Conservation (phyloP, 2,329 filamentous ascomycete species). For the Ophiostoma montium region DNA sequence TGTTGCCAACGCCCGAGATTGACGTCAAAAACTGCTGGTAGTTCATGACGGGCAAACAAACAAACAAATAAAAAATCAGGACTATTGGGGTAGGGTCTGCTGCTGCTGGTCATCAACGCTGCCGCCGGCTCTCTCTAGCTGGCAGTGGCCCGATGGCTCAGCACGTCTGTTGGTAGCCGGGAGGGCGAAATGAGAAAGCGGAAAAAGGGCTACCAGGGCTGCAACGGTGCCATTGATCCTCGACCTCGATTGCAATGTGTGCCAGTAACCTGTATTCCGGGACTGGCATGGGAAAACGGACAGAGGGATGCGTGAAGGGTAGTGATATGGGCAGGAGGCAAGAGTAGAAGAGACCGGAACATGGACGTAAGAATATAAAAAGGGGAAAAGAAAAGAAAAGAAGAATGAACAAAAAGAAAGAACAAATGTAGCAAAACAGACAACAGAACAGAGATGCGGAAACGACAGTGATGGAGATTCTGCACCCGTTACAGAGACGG, state of each 20-base stretch:
- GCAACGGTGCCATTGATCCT: too few relatives aligned
- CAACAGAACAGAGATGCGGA: too few relatives aligned
- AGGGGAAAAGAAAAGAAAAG: too few relatives aligned
- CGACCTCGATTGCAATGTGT: too few relatives aligned
- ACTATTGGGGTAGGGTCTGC: too few relatives aligned
- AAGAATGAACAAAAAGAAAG: too few relatives aligned
- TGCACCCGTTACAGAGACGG: too few relatives aligned
- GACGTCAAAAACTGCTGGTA: slow-evolving; percentile 1
- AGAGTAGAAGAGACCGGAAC: background rate
- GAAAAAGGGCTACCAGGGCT: background rate
- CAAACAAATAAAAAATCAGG: too few relatives aligned
- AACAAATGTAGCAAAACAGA: too few relatives aligned
- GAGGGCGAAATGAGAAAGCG: background rate
- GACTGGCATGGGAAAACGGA: background rate
- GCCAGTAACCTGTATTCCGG: too few relatives aligned
- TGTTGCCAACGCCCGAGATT: slow-evolving; percentile 2
- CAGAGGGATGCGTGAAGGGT: background rate
- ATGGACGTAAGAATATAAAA: background rate
- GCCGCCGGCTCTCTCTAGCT: background rate
- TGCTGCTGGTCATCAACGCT: background rate
- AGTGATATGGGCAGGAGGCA: background rate
- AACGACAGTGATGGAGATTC: too few relatives aligned
- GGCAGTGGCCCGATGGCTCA: background rate
- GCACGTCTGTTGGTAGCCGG: too few relatives aligned
- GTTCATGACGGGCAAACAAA: background rate